phyloP scores from a whole-genome alignment of 1,284 basidiomycete genomes.

The Inonotus hispidus region DNA sequence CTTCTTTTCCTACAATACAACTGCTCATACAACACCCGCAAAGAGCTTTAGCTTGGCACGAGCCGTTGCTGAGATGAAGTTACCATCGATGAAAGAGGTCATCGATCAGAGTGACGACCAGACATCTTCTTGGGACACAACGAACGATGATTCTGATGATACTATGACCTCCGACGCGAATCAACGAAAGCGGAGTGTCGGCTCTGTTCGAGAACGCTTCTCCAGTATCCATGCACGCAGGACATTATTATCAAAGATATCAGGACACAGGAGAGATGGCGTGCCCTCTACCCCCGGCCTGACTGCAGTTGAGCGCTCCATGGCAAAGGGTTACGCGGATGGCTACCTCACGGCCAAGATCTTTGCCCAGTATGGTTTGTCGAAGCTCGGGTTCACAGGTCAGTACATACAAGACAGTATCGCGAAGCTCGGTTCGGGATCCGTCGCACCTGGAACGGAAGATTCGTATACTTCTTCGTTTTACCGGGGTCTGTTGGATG shows the following conservation, averaged over 20 bases:
- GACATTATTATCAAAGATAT: neutral
- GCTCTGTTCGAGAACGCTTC: slow-evolving; percentile 10
- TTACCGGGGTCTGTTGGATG: slow-evolving; percentile 39
- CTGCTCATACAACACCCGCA: slow-evolving; percentile 21
- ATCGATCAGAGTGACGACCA: slow-evolving; percentile 10
- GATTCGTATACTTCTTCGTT: slow-evolving; percentile 43
- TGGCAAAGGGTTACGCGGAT: slow-evolving; percentile 52
- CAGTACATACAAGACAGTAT: slow-evolving; percentile 58
- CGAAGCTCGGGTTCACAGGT: slow-evolving; percentile 58
- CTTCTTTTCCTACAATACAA: slow-evolving; percentile 49
- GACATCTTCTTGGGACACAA: neutral
- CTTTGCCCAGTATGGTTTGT: slow-evolving; percentile 51
- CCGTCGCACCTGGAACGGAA: slow-evolving; percentile 38
- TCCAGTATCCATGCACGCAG: slow-evolving; percentile 12
- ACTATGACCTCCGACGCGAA: neutral
- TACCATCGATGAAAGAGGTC: slow-evolving; percentile 18
- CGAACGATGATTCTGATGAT: slow-evolving; percentile 1
- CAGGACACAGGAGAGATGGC: slow-evolving; percentile 7
- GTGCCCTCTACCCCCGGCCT: slow-evolving; percentile 8
- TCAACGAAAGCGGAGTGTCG: neutral
- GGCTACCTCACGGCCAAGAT: slow-evolving; percentile 57
- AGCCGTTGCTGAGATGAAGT: slow-evolving; percentile 17
- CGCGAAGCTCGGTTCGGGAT: slow-evolving; percentile 30
- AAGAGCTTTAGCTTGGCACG: slow-evolving; percentile 8
- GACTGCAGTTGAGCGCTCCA: slow-evolving; percentile 24